Conservation (phyloP, 805 yeast species). For the Lipomyces sp. region DNA sequence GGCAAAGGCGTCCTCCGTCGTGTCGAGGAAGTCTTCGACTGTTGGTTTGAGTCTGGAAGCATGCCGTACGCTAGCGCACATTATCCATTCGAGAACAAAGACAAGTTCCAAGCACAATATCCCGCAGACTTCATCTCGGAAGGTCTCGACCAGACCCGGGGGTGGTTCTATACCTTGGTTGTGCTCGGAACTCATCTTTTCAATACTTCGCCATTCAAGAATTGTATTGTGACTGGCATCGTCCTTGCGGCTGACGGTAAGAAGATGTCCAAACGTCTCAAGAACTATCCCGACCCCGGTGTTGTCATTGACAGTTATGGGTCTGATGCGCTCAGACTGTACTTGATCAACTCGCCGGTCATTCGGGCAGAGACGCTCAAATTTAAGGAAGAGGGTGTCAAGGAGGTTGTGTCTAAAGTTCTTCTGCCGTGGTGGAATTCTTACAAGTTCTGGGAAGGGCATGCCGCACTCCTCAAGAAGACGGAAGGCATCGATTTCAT, state of each 20-base stretch:
- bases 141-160: constrained; percentile 99
- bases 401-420: constrained; percentile 95
- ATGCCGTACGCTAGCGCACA: constrained; percentile 98
- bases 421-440: constrained; percentile 99
- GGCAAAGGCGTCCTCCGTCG: constrained; percentile 90
- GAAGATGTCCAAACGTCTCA: constrained; percentile 97
- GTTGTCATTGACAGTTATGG: constrained; percentile 84
- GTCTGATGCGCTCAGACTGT: constrained; percentile 96
- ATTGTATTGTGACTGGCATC: constrained; percentile 94
- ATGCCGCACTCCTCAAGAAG: constrained; percentile 82
- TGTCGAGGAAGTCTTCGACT: constrained; percentile 97
- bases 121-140: constrained; percentile 98
- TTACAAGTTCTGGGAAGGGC: constrained; percentile 93
- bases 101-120: constrained; percentile 71
- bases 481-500: constrained; percentile 69
- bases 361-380: constrained; percentile 94
- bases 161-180: constrained; percentile 98
- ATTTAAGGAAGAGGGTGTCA: constrained; percentile 98
- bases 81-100: constrained; percentile 90
- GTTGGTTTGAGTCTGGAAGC: constrained; percentile 99
- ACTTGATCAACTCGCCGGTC: constrained; percentile 96
- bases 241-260: constrained; percentile 98
- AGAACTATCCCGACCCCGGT: constrained; percentile 96
- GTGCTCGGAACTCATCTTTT: constrained; percentile 95
- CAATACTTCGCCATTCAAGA: constrained; percentile 89